phyloP scores from a whole-genome alignment of 1,284 basidiomycete species.

The Boletellus deceptivus region DNA sequence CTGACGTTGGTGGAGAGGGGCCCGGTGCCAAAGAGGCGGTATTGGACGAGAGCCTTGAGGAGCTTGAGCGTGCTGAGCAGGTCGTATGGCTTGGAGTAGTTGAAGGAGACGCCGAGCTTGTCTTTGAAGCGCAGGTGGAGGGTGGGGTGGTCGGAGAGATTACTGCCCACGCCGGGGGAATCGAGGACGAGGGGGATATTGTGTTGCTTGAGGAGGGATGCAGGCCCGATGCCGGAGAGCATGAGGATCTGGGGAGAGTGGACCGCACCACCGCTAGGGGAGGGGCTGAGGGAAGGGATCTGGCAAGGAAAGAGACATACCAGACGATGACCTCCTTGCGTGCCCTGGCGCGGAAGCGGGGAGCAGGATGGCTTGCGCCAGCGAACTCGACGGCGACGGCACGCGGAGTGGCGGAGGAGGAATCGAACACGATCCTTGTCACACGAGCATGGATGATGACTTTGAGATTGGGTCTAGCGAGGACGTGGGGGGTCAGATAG shows the following conservation, averaged over 20 bases:
- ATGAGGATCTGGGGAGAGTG: conserved; percentile 70
- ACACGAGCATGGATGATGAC: conserved; percentile 53
- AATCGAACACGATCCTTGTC: conserved; percentile 60
- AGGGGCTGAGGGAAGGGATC: neutral
- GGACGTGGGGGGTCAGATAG: conserved; percentile 61
- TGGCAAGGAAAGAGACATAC: conserved; percentile 33
- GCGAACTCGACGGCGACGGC: conserved; percentile 64
- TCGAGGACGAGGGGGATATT: conserved; percentile 52
- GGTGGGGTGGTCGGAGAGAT: conserved; percentile 58
- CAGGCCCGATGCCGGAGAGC: conserved; percentile 67
- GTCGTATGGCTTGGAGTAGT: conserved; percentile 39
- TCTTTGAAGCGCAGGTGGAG: conserved; percentile 51
- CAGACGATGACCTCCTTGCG: conserved; percentile 62
- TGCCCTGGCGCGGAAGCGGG: conserved; percentile 43
- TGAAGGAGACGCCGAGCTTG: conserved; percentile 43
- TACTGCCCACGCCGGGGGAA: conserved; percentile 56
- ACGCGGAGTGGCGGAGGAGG: conserved; percentile 37
- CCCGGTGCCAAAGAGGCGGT: conserved; percentile 44
- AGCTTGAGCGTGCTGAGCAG: conserved; percentile 37
- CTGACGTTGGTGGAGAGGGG: conserved; percentile 56
- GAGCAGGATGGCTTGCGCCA: conserved; percentile 9
- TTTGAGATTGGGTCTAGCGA: conserved; percentile 60
- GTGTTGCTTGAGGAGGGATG: conserved; percentile 47
- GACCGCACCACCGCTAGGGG: conserved; percentile 55
- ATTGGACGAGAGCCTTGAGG: conserved; percentile 39